Percentiles rank a stretch among this genome's conserved stretches.
These are phyloP conservation scores for Rhodotorula toruloides DNA, from an alignment of 768 basidiomycete species.

Conservation along the genomic window DNA sequence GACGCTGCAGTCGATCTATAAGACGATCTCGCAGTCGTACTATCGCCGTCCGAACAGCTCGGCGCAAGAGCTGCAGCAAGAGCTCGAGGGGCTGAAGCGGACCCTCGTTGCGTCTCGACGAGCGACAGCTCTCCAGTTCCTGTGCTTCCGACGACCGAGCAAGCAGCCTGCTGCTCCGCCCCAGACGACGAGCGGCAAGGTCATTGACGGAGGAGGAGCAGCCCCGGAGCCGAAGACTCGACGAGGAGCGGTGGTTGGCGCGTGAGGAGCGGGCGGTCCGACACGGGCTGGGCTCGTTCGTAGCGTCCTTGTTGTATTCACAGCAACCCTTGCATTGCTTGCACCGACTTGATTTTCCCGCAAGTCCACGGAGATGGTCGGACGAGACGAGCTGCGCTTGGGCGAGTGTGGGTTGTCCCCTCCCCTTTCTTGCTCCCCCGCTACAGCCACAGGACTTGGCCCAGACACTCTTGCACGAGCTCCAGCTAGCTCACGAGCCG, in stretches of 20 bases:
- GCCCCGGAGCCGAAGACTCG: neutral
- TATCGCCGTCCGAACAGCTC: constrained; percentile 63
- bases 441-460: neutral
- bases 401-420: neutral
- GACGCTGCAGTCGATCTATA: constrained; percentile 85
- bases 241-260: constrained; percentile 14
- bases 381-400: neutral
- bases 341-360: neutral
- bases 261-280: neutral
- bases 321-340: too few species aligned
- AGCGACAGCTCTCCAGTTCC: constrained; percentile 87
- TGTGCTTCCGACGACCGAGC: constrained; percentile 54
- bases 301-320: neutral
- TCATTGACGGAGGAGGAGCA: neutral
- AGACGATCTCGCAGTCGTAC: constrained; percentile 89
- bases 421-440: neutral
- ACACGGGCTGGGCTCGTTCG: neutral
- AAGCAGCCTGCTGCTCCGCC: constrained; percentile 4
- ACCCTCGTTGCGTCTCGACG: constrained; percentile 79
- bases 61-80: constrained; percentile 78
- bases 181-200: constrained; percentile 14
- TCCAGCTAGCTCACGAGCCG: too few species aligned
- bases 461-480: neutral
- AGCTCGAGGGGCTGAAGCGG: constrained; percentile 86
- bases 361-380: neutral